A percentile compares a stretch with the other conserved stretches of the same genome.
Evolutionary conservation across 768 basidiomycete species (phyloP).

Genomic region (Serendipita sp.): DNA sequence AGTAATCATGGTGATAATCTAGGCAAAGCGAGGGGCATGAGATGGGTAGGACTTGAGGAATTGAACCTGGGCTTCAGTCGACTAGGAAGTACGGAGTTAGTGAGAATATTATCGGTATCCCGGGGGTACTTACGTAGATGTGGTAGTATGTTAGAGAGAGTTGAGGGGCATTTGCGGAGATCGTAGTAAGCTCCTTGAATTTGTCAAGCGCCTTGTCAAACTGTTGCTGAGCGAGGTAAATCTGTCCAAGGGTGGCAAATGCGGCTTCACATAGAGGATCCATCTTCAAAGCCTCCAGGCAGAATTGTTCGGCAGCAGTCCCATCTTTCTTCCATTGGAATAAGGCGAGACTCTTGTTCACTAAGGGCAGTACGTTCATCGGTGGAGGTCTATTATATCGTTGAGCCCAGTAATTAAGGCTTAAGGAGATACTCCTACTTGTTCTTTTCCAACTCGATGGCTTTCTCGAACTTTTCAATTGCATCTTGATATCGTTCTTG

Average conservation of each 20-base stretch:
- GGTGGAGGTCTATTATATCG: conserved; percentile 24
- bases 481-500: conserved; percentile 68
- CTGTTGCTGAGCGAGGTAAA: conserved; percentile 79
- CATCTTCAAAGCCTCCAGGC: conserved; percentile 70
- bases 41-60: conserved; percentile 68
- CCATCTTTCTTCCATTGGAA: conserved; percentile 95
- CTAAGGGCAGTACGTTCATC: conserved; percentile 76
- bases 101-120: conserved; percentile 17
- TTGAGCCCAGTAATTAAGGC: background rate
- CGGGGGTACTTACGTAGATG: conserved; percentile 33
- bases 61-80: conserved; percentile 64
- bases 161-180: conserved; percentile 85
- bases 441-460: conserved; percentile 70
- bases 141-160: conserved; percentile 25
- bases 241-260: conserved; percentile 86
- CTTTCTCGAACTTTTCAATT: conserved; percentile 81
- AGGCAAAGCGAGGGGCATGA: background rate
- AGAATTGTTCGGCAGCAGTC: conserved; percentile 63
- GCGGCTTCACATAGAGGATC: conserved; percentile 95
- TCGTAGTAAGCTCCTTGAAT: conserved; percentile 68
- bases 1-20: background rate
- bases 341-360: conserved; percentile 93
- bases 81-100: conserved; percentile 28
- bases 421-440: conserved; percentile 31
- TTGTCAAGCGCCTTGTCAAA: conserved; percentile 71